Percentiles rank a stretch among this genome's conserved stretches.
These are phyloP conservation scores for Beta corolliflora DNA, from an alignment of 179 eudicot species.

Conservation along the genomic window DNA sequence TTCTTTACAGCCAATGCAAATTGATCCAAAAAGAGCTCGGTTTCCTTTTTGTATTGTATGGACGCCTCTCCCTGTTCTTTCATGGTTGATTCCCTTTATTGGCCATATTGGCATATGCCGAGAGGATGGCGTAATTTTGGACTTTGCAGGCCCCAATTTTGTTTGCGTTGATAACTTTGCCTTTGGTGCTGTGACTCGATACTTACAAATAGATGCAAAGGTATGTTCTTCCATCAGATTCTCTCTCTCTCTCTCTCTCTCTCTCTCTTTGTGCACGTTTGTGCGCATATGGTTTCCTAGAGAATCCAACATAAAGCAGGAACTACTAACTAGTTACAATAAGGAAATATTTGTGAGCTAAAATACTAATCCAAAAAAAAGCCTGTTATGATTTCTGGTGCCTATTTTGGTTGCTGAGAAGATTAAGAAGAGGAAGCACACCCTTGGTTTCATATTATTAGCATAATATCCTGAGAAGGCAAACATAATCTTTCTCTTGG, in stretches of 20 bases:
- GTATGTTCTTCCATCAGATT: slow-evolving; percentile 34
- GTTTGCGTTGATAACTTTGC: slow-evolving; percentile 92
- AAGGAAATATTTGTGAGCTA: background rate
- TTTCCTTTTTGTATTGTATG: slow-evolving; percentile 92
- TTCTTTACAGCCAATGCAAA: slow-evolving; percentile 39
- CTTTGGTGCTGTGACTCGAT: slow-evolving; percentile 80
- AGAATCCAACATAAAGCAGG: background rate
- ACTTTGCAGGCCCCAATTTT: slow-evolving; percentile 96
- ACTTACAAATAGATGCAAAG: slow-evolving; percentile 70
- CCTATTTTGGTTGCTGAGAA: background rate
- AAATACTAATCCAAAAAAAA: background rate
- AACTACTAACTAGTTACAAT: background rate
- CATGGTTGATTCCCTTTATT: slow-evolving; percentile 90
- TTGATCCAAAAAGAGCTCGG: slow-evolving; percentile 70
- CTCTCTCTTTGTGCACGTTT: background rate
- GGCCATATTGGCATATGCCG: slow-evolving; percentile 95
- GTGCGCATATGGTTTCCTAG: background rate
- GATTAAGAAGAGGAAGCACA: background rate
- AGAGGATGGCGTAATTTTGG: slow-evolving; percentile 93
- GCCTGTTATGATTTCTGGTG: background rate
- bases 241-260: background rate
- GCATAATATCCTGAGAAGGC: background rate
- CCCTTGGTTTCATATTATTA: background rate
- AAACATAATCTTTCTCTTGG: background rate
- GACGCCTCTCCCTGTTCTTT: slow-evolving; percentile 89